Base-by-base conservation (phyloP, 768 basidiomycete species). In the Kwoniella bestiolae region DNA sequence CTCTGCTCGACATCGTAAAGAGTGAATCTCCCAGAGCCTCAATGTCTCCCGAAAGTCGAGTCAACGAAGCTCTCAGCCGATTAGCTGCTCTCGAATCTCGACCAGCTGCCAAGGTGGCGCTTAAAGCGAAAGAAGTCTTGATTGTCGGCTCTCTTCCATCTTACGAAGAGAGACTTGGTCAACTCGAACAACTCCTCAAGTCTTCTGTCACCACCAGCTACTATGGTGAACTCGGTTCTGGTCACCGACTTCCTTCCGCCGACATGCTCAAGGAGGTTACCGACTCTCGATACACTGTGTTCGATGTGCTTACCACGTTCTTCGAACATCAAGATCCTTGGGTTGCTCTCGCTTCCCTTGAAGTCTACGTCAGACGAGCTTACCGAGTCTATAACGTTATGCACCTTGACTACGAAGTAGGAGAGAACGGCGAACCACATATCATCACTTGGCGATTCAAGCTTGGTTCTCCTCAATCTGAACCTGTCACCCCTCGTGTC, bases 81-180 rank as follows among this genome's bases (percentile, higher is more conserved):
- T 86, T 98, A 41, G 91, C 94, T 57, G 86, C 86, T 32, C 85
- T 98, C 35, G 95, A 98, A 82, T 89, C 91, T 52, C 91, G 93
- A 90, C 89, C 92, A 5, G 95, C 94, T n/a, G 91, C 88, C 31
- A 85, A 89, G 60, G 94, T 98, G 35, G 86, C 94, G 2, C 83
- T 99, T 69, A 97, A 95, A 82, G 96, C 96, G 45, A 91, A 96
- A 50, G 96, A 99, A 83, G 96, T 96, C 6, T 86, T 98, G 51
- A 98, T 99, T 75, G 86, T 92, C 32, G 92, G 91, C 51, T 92
- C 95, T 80, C 90, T 99, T 87, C 96, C 96, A 5, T 95, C 94
- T 14, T 95, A 92, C 78, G 94, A 97, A 76, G 96, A 98, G 80
- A 90, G 96, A 63, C 84, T 89, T 45, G 84, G 87, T 28, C 96